Evolutionary conservation across 1,284 basidiomycete species (phyloP).

Genomic region (Leccinum solheimii): DNA sequence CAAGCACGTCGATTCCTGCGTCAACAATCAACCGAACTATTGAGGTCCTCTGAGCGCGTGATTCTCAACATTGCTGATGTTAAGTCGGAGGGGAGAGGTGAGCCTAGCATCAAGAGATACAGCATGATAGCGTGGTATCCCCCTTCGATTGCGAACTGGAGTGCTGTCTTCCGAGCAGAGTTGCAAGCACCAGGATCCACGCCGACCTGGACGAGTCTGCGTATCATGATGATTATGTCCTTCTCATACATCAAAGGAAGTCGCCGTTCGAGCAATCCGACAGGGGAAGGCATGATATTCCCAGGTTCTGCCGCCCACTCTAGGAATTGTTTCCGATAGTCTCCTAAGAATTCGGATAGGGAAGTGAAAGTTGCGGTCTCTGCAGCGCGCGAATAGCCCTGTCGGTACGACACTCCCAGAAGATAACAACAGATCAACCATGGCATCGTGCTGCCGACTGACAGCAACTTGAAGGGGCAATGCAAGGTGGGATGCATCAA

Average conservation of each 20-base stretch:
- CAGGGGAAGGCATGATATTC: conserved; percentile 1
- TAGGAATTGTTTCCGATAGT: conserved; percentile 9
- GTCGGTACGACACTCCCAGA: not conserved
- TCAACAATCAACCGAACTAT: conserved; percentile 1
- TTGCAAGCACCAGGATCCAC: not conserved
- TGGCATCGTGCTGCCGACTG: not conserved
- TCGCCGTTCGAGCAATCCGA: not conserved
- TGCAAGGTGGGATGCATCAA: not conserved
- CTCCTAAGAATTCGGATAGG: conserved; percentile 4
- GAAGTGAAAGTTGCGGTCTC: conserved; percentile 1
- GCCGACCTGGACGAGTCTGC: conserved; percentile 6
- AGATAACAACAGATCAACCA: conserved; percentile 2
- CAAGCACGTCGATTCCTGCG: not conserved
- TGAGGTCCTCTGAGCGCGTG: not conserved
- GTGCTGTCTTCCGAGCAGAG: not conserved
- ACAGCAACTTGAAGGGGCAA: conserved; percentile 10
- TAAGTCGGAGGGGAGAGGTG: not conserved
- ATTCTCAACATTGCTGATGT: not conserved
- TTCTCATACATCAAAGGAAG: conserved; percentile 2
- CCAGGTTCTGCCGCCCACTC: conserved; percentile 11
- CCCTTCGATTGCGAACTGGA: conserved; percentile 3
- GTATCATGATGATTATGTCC: conserved; percentile 7
- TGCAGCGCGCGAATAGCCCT: not conserved
- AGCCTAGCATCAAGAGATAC: conserved; percentile 2
- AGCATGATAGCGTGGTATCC: not conserved